Conservation (phyloP, 2,329 filamentous ascomycete genomes). For the Fusarium decemcellulare region DNA sequence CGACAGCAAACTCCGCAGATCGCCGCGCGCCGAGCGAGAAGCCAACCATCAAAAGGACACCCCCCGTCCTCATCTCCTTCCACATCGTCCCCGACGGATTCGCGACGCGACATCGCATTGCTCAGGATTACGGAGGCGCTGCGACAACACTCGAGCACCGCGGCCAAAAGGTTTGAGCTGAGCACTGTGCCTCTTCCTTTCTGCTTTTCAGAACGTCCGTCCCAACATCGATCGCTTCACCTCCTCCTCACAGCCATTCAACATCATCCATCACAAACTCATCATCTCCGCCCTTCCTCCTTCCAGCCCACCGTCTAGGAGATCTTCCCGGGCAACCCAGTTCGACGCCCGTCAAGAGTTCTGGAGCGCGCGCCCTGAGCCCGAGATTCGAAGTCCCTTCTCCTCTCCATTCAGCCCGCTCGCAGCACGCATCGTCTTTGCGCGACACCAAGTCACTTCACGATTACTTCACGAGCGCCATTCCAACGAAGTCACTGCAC, state of each 20-base stretch:
- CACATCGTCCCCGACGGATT: constrained; percentile 23
- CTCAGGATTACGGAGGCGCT: constrained; percentile 36
- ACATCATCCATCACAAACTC: constrained; percentile 47
- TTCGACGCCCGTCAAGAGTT: constrained; percentile 49
- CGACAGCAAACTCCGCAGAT: constrained; percentile 38
- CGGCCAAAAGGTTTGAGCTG: constrained; percentile 55
- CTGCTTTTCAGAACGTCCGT: constrained; percentile 54
- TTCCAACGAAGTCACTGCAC: constrained; percentile 72
- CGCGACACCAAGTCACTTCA: constrained; percentile 56
- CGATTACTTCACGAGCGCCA: constrained; percentile 59
- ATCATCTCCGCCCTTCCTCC: constrained; percentile 53
- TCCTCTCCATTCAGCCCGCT: constrained; percentile 48
- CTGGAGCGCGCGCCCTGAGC: constrained; percentile 49
- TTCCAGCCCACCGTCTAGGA: constrained; percentile 48
- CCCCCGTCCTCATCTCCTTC: constrained; percentile 25
- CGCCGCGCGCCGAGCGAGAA: constrained; percentile 35
- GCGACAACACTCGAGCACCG: constrained; percentile 41
- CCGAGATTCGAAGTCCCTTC: constrained; percentile 48
- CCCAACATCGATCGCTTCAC: constrained; percentile 57
- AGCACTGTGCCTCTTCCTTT: constrained; percentile 56
- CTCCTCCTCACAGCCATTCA: constrained; percentile 51
- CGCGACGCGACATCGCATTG: constrained; percentile 36
- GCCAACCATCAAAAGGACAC: constrained; percentile 28
- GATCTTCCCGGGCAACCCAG: constrained; percentile 44
- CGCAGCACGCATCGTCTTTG: constrained; percentile 53